Percentiles rank a stretch among this genome's conserved stretches.
Conservation (phyloP, 2,329 filamentous ascomycete species). For the Didymella lethalis region DNA sequence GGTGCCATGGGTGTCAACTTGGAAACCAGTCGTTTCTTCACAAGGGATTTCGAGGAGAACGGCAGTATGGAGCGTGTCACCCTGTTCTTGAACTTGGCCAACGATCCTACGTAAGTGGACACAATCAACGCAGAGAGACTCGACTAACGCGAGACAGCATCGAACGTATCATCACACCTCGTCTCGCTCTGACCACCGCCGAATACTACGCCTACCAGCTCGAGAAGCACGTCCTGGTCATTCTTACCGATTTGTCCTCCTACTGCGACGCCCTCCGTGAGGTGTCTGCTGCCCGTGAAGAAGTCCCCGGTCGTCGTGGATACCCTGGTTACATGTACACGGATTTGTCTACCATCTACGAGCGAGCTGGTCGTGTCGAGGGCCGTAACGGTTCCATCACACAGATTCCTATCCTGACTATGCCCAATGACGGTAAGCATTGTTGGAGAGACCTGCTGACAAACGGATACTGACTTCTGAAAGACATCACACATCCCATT, state of each 20-base stretch:
- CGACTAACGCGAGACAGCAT: conserved; percentile 66
- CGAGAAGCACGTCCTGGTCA: conserved; percentile 99
- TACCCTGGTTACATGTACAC: conserved; percentile 99
- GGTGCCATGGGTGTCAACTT: conserved; percentile 99
- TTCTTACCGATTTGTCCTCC: conserved; percentile 95
- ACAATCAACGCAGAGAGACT: conserved; percentile 5
- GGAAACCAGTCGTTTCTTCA: conserved; percentile 99
- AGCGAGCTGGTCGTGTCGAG: conserved; percentile 95
- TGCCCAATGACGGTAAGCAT: conserved; percentile 89
- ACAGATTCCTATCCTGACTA: conserved; percentile 97
- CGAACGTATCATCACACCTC: conserved; percentile 99
- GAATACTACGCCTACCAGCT: conserved; percentile 99
- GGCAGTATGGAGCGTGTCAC: conserved; percentile 97
- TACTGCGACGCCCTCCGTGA: conserved; percentile 99
- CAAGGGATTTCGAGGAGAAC: conserved; percentile 98
- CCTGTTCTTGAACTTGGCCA: conserved; percentile 98
- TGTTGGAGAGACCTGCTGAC: background rate
- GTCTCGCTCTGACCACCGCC: conserved; percentile 95
- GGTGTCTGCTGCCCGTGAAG: conserved; percentile 96
- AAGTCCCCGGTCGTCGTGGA: conserved; percentile 98
- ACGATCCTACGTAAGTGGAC: conserved; percentile 86
- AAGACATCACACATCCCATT: conserved; percentile 97
- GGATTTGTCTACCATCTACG: conserved; percentile 99
- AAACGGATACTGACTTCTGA: conserved; percentile 24
- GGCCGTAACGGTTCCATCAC: conserved; percentile 98